Percentiles rank a stretch among this genome's conserved stretches.
These are phyloP conservation scores for Hortiboletus campestris DNA, from an alignment of 768 basidiomycete genomes.

Conservation along the genomic window DNA sequence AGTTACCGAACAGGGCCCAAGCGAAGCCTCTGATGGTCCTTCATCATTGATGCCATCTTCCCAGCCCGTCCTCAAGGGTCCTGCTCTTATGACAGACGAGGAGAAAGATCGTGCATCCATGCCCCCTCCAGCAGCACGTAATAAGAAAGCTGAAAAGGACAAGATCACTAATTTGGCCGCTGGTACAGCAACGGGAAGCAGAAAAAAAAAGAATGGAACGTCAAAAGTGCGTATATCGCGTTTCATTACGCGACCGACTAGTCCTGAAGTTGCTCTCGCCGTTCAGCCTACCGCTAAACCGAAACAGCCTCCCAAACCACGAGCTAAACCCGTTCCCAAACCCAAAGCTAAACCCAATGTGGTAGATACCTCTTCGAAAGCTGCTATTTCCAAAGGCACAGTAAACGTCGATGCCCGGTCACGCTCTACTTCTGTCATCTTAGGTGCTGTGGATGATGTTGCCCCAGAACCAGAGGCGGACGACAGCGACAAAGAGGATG, in stretches of 20 bases:
- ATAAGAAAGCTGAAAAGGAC: constrained; percentile 28
- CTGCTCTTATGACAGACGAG: constrained; percentile 12
- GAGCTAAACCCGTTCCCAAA: constrained; percentile 32
- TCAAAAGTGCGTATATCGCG: constrained; percentile 18
- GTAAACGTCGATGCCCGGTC: constrained; percentile 47
- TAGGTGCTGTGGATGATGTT: constrained; percentile 40
- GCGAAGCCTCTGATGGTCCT: constrained; percentile 2
- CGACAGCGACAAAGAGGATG: constrained; percentile 38
- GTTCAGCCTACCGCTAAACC: constrained; percentile 24
- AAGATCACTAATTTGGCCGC: constrained; percentile 4
- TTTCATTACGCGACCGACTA: background rate
- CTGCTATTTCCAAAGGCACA: constrained; percentile 14
- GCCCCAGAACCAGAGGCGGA: constrained; percentile 53
- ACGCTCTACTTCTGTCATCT: constrained; percentile 70
- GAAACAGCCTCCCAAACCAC: constrained; percentile 32
- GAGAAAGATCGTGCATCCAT: constrained; percentile 52
- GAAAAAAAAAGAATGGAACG: constrained; percentile 32
- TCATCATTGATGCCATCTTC: background rate
- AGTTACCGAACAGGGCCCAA: background rate
- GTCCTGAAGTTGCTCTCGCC: background rate
- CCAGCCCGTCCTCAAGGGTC: constrained; percentile 9
- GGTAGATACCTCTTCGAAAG: constrained; percentile 17
- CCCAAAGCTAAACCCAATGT: constrained; percentile 21
- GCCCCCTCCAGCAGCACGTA: constrained; percentile 46
- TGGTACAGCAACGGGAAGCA: constrained; percentile 28